Evolutionary conservation across 805 yeast species (phyloP), one percentile per base, ranked within the genome.

Genomic region (Barnettozyma vustinii): DNA sequence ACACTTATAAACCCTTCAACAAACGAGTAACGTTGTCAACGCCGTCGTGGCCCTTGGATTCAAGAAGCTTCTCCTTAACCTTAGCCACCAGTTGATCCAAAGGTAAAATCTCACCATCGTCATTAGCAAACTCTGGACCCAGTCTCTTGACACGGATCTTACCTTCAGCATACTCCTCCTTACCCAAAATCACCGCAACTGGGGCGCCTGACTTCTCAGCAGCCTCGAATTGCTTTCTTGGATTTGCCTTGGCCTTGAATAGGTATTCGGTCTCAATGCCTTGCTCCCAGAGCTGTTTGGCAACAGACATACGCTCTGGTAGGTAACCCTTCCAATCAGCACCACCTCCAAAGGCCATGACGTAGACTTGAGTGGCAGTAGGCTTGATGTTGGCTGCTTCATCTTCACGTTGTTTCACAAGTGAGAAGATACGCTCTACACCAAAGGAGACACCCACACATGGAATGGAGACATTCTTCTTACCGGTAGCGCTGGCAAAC

Each of bases 321-420:
- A 94, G 72, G 72, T 87, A 89, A 7, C 98, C 99, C 52, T 76
- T 81, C 97, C 97, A 91, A 53, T 85, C 95, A 59, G 87, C 87
- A 61, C 98, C 99, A 61, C 97, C 98, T 56, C 99, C 99, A 63
- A 94, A 91, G 1, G 99, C 98, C 97, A 94, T 91, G 44, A 94
- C 84, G 63, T 75, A 94, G 13, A 88, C 98, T 67, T 94, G 96
- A 18, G 99, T 95, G 36, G 92, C 82, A 26, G 91, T 77, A 33
- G 97, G 81, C 59, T 94, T 81, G 49, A 91, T 75, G 57, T 76
- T 44, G 7, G 52, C 37, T 21, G 53, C 74, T 30, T 82, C 82
- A 27, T 79, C 79, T 40, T 78, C 75, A 65, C 96, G 80, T 45
- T 87, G 84, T 66, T 87, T 90, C 60, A 94, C 81, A 52, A 94